Percentiles rank a stretch among this genome's conserved stretches.
Evolutionary conservation across 768 basidiomycete genomes (phyloP).

Genomic region (Termitomyces sp.): DNA sequence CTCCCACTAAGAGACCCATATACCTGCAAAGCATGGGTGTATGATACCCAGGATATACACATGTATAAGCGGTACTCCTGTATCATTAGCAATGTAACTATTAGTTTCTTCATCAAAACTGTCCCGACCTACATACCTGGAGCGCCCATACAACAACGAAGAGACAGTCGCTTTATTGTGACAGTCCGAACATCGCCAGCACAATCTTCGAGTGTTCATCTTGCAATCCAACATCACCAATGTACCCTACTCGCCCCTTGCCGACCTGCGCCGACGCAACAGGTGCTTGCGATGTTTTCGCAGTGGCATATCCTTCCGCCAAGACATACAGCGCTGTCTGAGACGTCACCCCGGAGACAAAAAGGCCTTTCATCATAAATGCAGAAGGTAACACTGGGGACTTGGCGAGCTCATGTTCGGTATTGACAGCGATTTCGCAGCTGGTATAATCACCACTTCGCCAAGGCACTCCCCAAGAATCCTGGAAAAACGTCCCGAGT

Average conservation of each 20-base stretch:
- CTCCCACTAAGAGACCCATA: not conserved
- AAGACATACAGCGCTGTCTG: constrained; percentile 25
- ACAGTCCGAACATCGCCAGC: constrained; percentile 30
- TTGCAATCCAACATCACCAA: constrained; percentile 32
- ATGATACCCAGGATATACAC: constrained; percentile 1
- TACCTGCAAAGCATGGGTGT: not conserved
- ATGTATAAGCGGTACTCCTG: not conserved
- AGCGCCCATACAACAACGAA: not conserved
- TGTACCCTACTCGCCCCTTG: constrained; percentile 30
- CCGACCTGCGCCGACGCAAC: constrained; percentile 23
- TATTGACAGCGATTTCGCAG: constrained; percentile 16
- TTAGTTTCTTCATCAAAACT: not conserved
- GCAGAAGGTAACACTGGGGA: constrained; percentile 17
- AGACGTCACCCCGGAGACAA: constrained; percentile 21
- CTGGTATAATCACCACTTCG: constrained; percentile 15
- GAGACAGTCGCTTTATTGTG: not conserved
- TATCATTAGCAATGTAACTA: not conserved
- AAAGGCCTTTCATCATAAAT: constrained; percentile 27
- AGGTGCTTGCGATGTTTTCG: constrained; percentile 22
- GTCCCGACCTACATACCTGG: not conserved
- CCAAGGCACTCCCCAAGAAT: constrained; percentile 20
- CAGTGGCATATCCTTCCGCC: constrained; percentile 3
- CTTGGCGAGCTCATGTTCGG: constrained; percentile 13
- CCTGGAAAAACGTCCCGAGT: constrained; percentile 20
- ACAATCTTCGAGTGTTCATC: constrained; percentile 24